Base-by-base conservation (phyloP, 208 protist genomes). In the Crithidia mellificae region DNA sequence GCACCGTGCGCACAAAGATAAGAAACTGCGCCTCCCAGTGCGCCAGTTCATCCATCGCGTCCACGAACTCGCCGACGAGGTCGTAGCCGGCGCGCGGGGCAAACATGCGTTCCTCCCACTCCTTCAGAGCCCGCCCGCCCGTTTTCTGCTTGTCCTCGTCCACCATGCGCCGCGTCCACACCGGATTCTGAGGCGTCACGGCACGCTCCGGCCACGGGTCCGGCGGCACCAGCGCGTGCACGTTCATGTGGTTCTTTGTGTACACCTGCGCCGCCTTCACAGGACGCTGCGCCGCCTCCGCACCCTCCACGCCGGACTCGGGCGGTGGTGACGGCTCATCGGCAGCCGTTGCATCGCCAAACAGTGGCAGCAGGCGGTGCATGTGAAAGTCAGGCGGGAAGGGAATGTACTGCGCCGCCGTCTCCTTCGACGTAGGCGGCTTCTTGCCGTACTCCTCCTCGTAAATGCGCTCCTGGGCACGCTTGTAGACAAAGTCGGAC, bases 401-500 rank as follows among this genome's bases (percentile, higher is more conserved):
- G 4, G 89, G 89, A 25, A 88, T 75, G 52, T 84, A 86, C 74
- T 95, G 90, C 41, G 72, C 47, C 19, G 78, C 81, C 47, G 74
- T 68, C 15, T 95, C 89, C 70, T 82, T 87, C 49, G 74, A 58
- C 47, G 71, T 87, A 5, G 89, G 81, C 6, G 85, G 85, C 63
- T 91, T 91, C 43, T 73, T 76, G 14, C 90, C 90, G 66, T 92
- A 88, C 77, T 92, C 82, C 68, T 80, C 86, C 74, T 92, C 90
- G 68, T 95, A 95, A 53, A 92, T 76, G 34, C 87, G 81, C 67
- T 95, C 86, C 74, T 91, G 90, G 11, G 86, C 83, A 1, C 81
- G 81, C 63, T 95, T 92, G 77, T 95, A 92, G 11, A 95, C 76
- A 72, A 95, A 95, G 64, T 95, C 86, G 7, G 78, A 54, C 19